phyloP scores from a whole-genome alignment of 2,329 filamentous ascomycete species.

The Trichophyton simii region DNA sequence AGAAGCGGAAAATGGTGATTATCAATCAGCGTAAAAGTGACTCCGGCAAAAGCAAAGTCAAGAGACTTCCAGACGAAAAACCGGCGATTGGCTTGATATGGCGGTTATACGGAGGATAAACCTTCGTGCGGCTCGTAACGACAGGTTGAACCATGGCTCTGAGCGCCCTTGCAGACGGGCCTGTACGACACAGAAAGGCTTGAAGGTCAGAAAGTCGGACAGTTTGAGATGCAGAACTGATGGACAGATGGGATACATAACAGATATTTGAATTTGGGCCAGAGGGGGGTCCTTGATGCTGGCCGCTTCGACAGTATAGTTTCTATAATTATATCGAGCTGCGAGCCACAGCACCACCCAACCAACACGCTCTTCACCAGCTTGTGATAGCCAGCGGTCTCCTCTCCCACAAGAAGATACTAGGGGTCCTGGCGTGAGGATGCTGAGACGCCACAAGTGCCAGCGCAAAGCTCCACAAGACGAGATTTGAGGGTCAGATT shows the following conservation, averaged over 20 bases:
- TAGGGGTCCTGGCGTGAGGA: no score
- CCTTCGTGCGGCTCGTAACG: neutral
- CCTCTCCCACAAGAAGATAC: neutral
- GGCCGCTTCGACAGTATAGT: no score
- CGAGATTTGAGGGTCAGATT: neutral
- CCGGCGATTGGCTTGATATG: neutral
- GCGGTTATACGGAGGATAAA: constrained; percentile 1
- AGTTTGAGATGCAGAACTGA: no score
- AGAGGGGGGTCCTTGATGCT: neutral
- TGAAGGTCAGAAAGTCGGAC: no score
- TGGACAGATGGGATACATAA: neutral
- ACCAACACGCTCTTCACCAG: neutral
- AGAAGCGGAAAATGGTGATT: neutral
- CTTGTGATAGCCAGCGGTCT: neutral
- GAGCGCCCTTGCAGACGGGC: neutral
- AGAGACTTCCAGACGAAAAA: neutral
- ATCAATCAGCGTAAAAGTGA: neutral
- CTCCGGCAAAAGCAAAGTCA: neutral
- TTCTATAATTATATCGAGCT: no score
- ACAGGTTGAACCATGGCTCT: neutral
- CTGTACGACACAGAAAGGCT: neutral
- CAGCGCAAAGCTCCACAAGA: neutral
- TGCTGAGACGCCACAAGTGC: neutral
- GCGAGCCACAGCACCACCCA: neutral
- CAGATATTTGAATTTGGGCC: neutral